Percentiles rank a stretch among this genome's conserved stretches.
Evolutionary conservation across 352 stramenopile genomes (phyloP).

Genomic region (Phytophthora syringae): DNA sequence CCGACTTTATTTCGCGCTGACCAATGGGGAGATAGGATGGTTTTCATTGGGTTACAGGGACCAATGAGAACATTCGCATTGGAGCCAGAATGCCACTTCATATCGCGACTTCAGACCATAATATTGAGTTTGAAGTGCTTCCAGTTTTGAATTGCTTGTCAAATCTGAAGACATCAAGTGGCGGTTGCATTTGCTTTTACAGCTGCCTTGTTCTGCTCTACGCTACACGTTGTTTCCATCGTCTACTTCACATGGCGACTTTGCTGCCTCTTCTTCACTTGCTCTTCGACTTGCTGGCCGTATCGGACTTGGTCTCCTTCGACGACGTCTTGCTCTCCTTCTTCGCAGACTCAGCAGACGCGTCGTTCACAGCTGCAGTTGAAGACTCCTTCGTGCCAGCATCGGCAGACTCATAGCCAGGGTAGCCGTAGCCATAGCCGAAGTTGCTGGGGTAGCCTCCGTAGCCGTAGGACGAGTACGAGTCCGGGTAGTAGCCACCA

Average conservation of each 20-base stretch:
- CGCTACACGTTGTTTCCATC: not conserved
- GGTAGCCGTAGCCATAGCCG: slow-evolving; percentile 9
- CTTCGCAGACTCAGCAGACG: not conserved
- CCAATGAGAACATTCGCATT: too few species aligned
- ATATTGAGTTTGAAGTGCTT: too few species aligned
- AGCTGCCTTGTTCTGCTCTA: not conserved
- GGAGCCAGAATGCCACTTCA: too few species aligned
- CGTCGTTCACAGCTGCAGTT: not conserved
- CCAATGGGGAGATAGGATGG: too few species aligned
- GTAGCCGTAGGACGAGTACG: slow-evolving; percentile 13
- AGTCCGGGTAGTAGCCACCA: slow-evolving; percentile 12
- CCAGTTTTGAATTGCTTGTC: too few species aligned
- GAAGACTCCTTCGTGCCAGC: slow-evolving; percentile 2
- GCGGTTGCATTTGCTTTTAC: not conserved
- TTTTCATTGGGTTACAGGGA: too few species aligned
- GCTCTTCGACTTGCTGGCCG: slow-evolving; percentile 4
- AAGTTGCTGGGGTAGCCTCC: not conserved
- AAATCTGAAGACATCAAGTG: slow-evolving; percentile 1
- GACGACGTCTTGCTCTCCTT: slow-evolving; percentile 4
- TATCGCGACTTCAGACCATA: not conserved
- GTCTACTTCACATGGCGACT: not conserved
- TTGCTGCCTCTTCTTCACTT: not conserved
- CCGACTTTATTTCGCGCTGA: slow-evolving; percentile 22
- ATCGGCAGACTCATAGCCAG: slow-evolving; percentile 5
- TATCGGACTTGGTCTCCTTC: slow-evolving; percentile 10